Evolutionary conservation across 1,139 yeast genomes (phyloP), one percentile per base, ranked within the genome.

Genomic region (Pneumocystis jirovecii): DNA sequence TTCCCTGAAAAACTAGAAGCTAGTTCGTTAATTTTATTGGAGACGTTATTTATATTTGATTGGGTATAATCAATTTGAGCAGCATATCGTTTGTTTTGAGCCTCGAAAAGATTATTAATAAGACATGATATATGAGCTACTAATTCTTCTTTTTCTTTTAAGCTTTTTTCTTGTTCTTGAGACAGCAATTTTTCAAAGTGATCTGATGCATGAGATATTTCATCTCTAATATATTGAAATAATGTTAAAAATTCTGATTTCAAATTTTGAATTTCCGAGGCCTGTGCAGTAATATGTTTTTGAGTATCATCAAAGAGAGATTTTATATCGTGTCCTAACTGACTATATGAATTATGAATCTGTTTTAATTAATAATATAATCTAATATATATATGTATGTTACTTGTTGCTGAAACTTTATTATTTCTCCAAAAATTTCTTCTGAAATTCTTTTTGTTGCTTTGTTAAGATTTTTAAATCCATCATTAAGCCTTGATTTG

Each of bases 251-350:
- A 64, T 1, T 65, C 67, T 1, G 65, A 65, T 39, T 67, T 70
- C n/a, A 70, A 61, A n/a, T 65, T 61, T 44, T 66, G 70, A 31
- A 70, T 68, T 44, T 69, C 70, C 31, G 63, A 63, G 10, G 66
- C 61, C 61, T 71, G 72, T 12, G 64, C 40, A 15, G 64, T 61
- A 63, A 70, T 61, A 50, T 69, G 71, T 31, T 64, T 64, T 40
- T 70, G 70, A 29, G 69, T 63, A 5, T 67, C 69, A n/a, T 65
- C 71, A 65, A 70, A 70, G 35, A 71, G 56, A 12, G 67, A 64
- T 62, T 70, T 69, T 64, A 70, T 65, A 37, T 71, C 71, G 7
- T 69, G 67, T 4, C 72, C 73, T 44, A 70, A 68, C 37, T 68
- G 68, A 35, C 69, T 70, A 64, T 69, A 70, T 37, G 71, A 64